Conservation (phyloP, 345 rosid genomes). For the Brassica juncea region DNA sequence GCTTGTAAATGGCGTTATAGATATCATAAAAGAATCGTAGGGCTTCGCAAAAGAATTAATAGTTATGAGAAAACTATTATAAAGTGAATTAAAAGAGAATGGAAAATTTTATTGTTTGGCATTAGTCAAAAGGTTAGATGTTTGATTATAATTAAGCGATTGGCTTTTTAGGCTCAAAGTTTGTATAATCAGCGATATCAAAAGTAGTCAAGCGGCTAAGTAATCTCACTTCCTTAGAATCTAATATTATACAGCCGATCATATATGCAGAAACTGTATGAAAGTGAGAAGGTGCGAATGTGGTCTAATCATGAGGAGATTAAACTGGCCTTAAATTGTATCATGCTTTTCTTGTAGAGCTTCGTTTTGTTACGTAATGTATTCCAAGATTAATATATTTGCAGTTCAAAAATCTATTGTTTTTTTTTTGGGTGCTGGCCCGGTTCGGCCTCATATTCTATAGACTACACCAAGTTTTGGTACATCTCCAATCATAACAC, state of each 20-base stretch:
- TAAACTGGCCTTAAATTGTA: conserved; percentile 8
- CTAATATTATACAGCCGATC: conserved; percentile 14
- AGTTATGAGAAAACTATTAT: conserved; percentile 25
- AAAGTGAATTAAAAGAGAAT: conserved; percentile 42
- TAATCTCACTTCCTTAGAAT: conserved; percentile 33
- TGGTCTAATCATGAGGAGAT: conserved; percentile 36
- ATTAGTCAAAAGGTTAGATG: conserved; percentile 51
- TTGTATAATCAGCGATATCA: conserved; percentile 24
- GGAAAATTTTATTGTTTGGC: conserved; percentile 27
- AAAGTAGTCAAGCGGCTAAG: conserved; percentile 39
- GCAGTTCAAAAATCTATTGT: neutral
- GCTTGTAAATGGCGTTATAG: conserved; percentile 43
- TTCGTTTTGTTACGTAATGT: conserved; percentile 13
- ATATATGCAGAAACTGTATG: conserved; percentile 23
- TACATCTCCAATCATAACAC: neutral
- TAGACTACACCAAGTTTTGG: neutral
- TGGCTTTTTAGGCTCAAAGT: conserved; percentile 29
- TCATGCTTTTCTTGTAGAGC: conserved; percentile 25
- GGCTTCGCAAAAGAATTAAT: conserved; percentile 17
- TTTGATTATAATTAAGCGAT: conserved; percentile 22
- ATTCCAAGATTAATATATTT: neutral
- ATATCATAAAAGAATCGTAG: conserved; percentile 31
- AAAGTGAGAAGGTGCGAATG: conserved; percentile 31
- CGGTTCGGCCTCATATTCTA: neutral
- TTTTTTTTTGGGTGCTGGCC: neutral